These are phyloP conservation scores for Debaryomyces udenii DNA, from an alignment of 1,139 yeast species.

Conservation along the genomic window DNA sequence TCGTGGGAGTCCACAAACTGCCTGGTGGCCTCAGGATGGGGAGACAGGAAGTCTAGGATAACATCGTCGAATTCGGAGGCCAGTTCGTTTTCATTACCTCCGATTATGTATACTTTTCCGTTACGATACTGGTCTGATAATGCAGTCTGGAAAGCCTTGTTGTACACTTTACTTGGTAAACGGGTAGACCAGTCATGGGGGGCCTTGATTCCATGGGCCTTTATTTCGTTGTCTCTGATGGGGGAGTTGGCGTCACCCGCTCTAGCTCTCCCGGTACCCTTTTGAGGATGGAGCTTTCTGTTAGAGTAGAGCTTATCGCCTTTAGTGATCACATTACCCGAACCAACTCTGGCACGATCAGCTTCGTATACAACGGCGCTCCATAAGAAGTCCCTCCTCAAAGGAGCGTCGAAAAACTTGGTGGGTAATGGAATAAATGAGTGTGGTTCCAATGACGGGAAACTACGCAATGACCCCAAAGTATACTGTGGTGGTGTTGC, in stretches of 20 bases:
- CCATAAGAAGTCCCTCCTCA: constrained; percentile 92
- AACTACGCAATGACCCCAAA: constrained; percentile 76
- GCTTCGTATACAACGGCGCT: constrained; percentile 92
- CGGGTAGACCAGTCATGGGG: constrained; percentile 88
- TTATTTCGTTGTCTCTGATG: constrained; percentile 83
- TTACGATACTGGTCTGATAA: constrained; percentile 75
- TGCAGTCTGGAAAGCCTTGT: constrained; percentile 78
- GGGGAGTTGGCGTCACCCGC: constrained; percentile 97
- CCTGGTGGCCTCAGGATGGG: constrained; percentile 53
- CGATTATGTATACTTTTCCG: constrained; percentile 73
- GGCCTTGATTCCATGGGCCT: constrained; percentile 88
- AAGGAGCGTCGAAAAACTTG: constrained; percentile 66
- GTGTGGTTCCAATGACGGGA: constrained; percentile 89
- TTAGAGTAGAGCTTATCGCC: constrained; percentile 86
- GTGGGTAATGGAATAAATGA: constrained; percentile 76
- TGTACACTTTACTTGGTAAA: constrained; percentile 75
- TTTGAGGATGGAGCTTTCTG: constrained; percentile 82
- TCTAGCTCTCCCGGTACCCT: constrained; percentile 95
- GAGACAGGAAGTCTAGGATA: constrained; percentile 50
- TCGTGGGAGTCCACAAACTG: constrained; percentile 62
- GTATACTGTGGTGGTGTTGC: constrained; percentile 71
- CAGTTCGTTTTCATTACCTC: constrained; percentile 39
- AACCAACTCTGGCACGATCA: constrained; percentile 85
- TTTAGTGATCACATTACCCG: constrained; percentile 84
- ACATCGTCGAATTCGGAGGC: constrained; percentile 23